phyloP scores from a whole-genome alignment of 164 flowering plant species.

The Akebia trifoliata region DNA sequence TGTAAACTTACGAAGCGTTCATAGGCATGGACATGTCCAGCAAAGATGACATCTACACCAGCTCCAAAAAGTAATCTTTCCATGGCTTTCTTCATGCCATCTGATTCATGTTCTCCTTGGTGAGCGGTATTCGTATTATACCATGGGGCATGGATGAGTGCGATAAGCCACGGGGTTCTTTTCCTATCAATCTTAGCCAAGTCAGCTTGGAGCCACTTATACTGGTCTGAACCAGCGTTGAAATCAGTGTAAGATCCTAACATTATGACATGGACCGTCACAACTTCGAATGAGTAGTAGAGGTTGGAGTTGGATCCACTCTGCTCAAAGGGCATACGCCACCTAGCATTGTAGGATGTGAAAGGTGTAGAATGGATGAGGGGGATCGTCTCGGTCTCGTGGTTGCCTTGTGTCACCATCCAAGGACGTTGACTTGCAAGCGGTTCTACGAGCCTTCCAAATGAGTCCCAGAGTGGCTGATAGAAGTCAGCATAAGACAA shows the following conservation, averaged over 20 bases:
- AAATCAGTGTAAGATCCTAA: slow-evolving; percentile 77
- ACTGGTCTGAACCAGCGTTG: slow-evolving; percentile 46
- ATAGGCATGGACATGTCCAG: slow-evolving; percentile 91
- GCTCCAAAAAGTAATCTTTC: slow-evolving; percentile 57
- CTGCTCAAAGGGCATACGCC: slow-evolving; percentile 75
- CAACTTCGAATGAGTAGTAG: slow-evolving; percentile 75
- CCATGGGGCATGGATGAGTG: slow-evolving; percentile 78
- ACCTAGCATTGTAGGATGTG: slow-evolving; percentile 71
- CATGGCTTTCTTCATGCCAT: slow-evolving; percentile 55
- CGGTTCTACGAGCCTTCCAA: slow-evolving; percentile 75
- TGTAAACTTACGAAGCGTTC: slow-evolving; percentile 72
- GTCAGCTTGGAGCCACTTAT: slow-evolving; percentile 56
- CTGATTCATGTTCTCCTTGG: slow-evolving; percentile 51
- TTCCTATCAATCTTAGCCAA: slow-evolving; percentile 53
- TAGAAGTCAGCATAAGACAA: slow-evolving; percentile 62
- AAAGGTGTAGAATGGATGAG: slow-evolving; percentile 32
- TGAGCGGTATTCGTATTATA: slow-evolving; percentile 73
- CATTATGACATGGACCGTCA: slow-evolving; percentile 71
- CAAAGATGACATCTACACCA: slow-evolving; percentile 64
- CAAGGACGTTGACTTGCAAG: slow-evolving; percentile 76
- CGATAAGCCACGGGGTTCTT: slow-evolving; percentile 67
- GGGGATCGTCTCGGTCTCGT: slow-evolving; percentile 62
- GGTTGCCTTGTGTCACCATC: slow-evolving; percentile 95
- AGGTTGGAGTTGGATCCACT: slow-evolving; percentile 73
- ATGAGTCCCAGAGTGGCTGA: slow-evolving; percentile 74